Percentiles rank a stretch among this genome's conserved stretches.
phyloP scores from a whole-genome alignment of 768 basidiomycete genomes.

The Vararia minispora region DNA sequence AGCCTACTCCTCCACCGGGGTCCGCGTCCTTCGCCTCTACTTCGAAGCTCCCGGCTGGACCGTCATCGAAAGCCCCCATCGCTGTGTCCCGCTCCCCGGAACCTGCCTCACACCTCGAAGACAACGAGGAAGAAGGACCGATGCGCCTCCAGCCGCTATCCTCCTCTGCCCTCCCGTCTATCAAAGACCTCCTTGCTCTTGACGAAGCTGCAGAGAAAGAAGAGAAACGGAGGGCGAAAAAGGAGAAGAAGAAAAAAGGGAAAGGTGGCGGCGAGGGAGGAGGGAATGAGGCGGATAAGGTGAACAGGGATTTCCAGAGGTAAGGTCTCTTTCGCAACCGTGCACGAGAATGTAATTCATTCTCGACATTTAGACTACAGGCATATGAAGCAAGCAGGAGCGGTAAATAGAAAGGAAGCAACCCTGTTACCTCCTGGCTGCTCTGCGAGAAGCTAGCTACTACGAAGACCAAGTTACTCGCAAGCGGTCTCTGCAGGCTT shows the following conservation, averaged over 20 bases:
- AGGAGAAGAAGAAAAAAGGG: constrained; percentile 32
- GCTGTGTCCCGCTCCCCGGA: neutral
- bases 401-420: too few species aligned
- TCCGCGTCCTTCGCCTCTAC: too few species aligned
- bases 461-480: too few species aligned
- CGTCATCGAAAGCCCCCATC: constrained; percentile 2
- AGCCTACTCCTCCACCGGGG: too few species aligned
- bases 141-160: constrained; percentile 61
- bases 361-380: constrained; percentile 15
- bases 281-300: constrained; percentile 25
- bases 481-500: too few species aligned
- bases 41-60: too few species aligned
- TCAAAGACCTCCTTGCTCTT: constrained; percentile 71
- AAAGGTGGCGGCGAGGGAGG: constrained; percentile 23
- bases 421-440: too few species aligned
- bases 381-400: constrained; percentile 23
- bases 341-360: neutral
- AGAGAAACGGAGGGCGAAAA: constrained; percentile 73
- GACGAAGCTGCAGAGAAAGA: constrained; percentile 55
- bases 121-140: constrained; percentile 31
- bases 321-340: constrained; percentile 17
- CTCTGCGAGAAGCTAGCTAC: too few species aligned
- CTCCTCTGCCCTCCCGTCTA: constrained; percentile 75
- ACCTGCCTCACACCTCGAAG: constrained; percentile 27
- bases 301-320: constrained; percentile 48